Base-by-base conservation (phyloP, 2,329 filamentous ascomycete genomes). In the Onygenales sp. region DNA sequence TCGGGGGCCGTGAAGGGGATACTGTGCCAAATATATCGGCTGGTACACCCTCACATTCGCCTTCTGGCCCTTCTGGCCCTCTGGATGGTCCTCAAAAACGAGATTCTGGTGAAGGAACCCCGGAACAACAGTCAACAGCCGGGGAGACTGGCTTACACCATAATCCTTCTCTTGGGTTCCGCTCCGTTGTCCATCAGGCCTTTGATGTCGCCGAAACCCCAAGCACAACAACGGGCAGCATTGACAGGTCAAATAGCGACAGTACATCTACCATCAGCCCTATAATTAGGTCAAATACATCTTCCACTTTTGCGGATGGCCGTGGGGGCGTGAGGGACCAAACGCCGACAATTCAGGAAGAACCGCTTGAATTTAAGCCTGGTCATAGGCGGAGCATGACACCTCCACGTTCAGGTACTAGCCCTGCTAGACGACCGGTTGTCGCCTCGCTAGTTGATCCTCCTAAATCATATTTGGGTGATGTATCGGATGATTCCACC, bases 251-350 rank as follows among this genome's bases (percentile, higher is more conserved):
- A 51, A 79, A 84, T 58, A 85, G 82, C 54, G 77, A 77, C 55
- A 83, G 81, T 57, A 85, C 83, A 7, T 76, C 77, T 48, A 74
- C 74, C 32, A 82, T 86, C 57, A 85, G 82, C 62, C 84, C 84
- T 1, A 86, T 86, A 52, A 84, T 86, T 65, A 78, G 74, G 58
- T 70, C 73, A 50, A 77, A 75, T n/a, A 74, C 78, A 5, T 77
- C 77, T 54, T 67, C 68, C 47, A 69, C 66, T 8, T 62, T 64
- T 44, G 57, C 58, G 11, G 59, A 67, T 44, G 58, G 57, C 51
- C 71, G 72, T 39, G 72, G 71, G 42, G 40, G 62, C 62, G 58
- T 66, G 54, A 57, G 71, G 57, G 58, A 68, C 57, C 65, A 70
- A 47, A 79, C 80, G 3, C 76, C 79, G 42, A 76, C 76, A 1